A percentile compares a stretch with the other conserved stretches of the same genome.
phyloP scores from a whole-genome alignment of 139 green algal genomes.

The Dunaliella primolecta region DNA sequence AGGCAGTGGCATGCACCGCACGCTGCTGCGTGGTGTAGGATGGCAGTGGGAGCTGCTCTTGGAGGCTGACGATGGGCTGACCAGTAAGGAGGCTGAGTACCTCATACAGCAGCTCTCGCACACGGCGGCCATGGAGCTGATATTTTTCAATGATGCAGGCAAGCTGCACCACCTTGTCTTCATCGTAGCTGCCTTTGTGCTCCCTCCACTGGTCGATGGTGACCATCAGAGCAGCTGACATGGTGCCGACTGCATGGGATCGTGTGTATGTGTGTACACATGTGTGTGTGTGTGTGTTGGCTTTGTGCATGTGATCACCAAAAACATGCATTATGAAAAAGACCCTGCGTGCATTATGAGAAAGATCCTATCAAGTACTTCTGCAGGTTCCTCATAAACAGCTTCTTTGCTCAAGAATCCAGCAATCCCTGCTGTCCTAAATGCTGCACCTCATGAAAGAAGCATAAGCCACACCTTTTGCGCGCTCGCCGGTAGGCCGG shows the following conservation, averaged over 20 bases:
- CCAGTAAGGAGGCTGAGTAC: background rate
- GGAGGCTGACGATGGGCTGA: background rate
- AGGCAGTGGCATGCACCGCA: background rate
- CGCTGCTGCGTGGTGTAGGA: background rate
- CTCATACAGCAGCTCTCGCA: background rate
- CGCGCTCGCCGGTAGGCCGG: too few species aligned
- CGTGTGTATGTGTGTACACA: too few species aligned
- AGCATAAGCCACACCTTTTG: background rate
- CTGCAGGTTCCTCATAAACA: background rate
- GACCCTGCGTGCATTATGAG: background rate
- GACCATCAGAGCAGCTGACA: too few species aligned
- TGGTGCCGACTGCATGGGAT: too few species aligned
- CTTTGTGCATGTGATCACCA: too few species aligned
- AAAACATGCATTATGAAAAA: too few species aligned
- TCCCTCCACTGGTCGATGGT: background rate
- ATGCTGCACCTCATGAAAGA: too few species aligned
- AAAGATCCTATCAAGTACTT: too few species aligned
- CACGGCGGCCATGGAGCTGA: background rate
- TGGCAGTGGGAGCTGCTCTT: background rate
- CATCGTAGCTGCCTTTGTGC: background rate
- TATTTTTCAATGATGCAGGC: background rate
- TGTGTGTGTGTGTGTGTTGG: too few species aligned
- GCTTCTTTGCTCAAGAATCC: background rate
- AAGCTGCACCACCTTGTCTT: background rate
- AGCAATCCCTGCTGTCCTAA: too few species aligned